phyloP scores from a whole-genome alignment of 257 asterid genomes.

The Leonotis leonurus region DNA sequence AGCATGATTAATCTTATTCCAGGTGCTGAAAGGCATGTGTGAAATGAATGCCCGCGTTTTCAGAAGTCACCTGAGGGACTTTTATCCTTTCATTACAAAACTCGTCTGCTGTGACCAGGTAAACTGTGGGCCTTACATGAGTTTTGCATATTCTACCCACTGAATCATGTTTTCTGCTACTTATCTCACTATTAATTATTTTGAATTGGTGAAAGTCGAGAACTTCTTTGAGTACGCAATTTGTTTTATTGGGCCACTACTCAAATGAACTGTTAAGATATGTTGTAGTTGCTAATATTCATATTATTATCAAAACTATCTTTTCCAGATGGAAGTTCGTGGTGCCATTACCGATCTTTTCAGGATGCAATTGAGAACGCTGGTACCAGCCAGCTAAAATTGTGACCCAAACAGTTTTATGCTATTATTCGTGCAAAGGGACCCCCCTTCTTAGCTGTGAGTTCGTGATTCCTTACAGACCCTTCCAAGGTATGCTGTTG shows the following conservation, averaged over 20 bases:
- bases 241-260: neutral
- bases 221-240: neutral
- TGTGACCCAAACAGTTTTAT: neutral
- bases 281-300: neutral
- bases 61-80: slow-evolving; percentile 73
- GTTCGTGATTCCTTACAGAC: neutral
- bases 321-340: slow-evolving; percentile 81
- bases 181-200: no score
- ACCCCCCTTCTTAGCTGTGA: neutral
- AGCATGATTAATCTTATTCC: slow-evolving; percentile 31
- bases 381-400: slow-evolving; percentile 30
- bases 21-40: slow-evolving; percentile 90
- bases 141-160: no score
- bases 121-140: slow-evolving; percentile 19
- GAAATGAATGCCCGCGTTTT: slow-evolving; percentile 68
- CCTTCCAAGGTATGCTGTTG: no score
- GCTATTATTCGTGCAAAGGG: no score
- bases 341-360: slow-evolving; percentile 86
- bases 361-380: slow-evolving; percentile 55
- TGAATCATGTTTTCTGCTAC: no score
- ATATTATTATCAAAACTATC: neutral
- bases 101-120: slow-evolving; percentile 98
- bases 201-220: neutral
- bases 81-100: slow-evolving; percentile 87
- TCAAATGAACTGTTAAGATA: neutral